phyloP scores from a whole-genome alignment of 192 early-diverging fungal genomes.

The Entomortierella parvispora region DNA sequence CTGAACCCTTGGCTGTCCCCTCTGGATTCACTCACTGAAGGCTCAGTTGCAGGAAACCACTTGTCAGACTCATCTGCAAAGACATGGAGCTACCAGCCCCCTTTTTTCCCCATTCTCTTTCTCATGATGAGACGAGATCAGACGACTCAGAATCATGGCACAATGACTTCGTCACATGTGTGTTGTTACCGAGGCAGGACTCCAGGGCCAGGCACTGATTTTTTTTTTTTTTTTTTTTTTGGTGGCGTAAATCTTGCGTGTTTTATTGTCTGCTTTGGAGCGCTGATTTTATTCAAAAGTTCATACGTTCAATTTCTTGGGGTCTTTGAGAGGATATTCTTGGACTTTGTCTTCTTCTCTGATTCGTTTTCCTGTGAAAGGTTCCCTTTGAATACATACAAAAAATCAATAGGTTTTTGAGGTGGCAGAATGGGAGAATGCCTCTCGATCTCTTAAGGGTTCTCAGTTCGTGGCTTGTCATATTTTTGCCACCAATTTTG shows the following conservation, averaged over 20 bases:
- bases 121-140: background rate
- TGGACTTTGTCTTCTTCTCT: too few relatives aligned
- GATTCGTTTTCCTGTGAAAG: too few relatives aligned
- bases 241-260: background rate
- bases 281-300: too few relatives aligned
- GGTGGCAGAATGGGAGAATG: too few relatives aligned
- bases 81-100: background rate
- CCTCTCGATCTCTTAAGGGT: too few relatives aligned
- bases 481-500: too few relatives aligned
- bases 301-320: background rate
- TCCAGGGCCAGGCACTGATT: background rate
- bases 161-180: background rate
- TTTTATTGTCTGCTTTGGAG: background rate
- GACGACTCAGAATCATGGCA: background rate
- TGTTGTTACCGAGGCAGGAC: too few relatives aligned
- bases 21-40: background rate
- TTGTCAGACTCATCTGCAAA: background rate
- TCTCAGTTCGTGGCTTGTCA: too few relatives aligned
- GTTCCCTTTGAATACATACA: too few relatives aligned
- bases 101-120: background rate
- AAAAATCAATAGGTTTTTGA: too few relatives aligned
- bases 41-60: too few relatives aligned
- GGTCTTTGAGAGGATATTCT: background rate
- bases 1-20: background rate
- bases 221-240: slow-evolving; percentile 3